Conservation (phyloP, 768 basidiomycete genomes). For the Erythrobasidium yunnanense region DNA sequence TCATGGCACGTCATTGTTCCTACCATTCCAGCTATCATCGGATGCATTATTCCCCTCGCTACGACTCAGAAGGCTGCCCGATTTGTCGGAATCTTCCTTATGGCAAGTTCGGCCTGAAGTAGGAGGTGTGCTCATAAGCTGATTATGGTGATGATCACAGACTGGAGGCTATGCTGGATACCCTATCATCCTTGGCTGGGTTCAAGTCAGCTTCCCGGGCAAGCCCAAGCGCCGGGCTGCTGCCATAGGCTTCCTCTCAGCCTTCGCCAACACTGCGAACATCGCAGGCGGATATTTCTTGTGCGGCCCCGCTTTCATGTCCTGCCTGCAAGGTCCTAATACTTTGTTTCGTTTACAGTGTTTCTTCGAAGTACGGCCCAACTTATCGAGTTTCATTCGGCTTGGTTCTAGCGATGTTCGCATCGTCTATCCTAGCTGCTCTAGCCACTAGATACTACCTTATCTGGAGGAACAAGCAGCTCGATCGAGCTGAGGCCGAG, state of each 20-base stretch:
- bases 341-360: neutral
- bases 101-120: neutral
- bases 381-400: neutral
- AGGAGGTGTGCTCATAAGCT: neutral
- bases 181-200: neutral
- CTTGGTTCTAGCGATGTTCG: conserved; percentile 2
- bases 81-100: conserved; percentile 1
- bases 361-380: conserved; percentile 16
- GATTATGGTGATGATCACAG: neutral
- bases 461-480: neutral
- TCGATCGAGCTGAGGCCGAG: neutral
- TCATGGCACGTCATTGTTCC: conserved; percentile 55
- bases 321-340: neutral
- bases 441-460: neutral
- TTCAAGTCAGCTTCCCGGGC: neutral
- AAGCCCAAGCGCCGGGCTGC: neutral
- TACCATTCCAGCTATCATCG: conserved; percentile 55
- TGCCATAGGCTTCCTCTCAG: neutral
- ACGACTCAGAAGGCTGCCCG: conserved; percentile 49
- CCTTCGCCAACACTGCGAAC: conserved; percentile 10
- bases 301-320: neutral
- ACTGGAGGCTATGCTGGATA: neutral
- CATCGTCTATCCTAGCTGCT: neutral
- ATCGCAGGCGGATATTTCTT: neutral
- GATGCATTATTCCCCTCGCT: conserved; percentile 52